Evolutionary conservation across 352 stramenopile species (phyloP).

Genomic region (Pythium sukuiense): DNA sequence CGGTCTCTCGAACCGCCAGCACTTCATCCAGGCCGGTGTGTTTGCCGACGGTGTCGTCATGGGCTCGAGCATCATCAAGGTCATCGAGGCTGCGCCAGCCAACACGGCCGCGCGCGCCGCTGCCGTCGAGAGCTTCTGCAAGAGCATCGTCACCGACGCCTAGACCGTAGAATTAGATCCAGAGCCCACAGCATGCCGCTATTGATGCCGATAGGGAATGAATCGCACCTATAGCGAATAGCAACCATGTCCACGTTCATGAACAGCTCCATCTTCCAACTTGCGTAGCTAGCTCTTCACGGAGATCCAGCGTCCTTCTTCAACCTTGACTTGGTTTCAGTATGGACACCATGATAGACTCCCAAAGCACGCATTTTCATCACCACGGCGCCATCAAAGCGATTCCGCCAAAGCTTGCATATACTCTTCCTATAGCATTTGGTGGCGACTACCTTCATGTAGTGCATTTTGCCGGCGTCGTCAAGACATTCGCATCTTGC

Average conservation of each 20-base stretch:
- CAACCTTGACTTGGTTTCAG: not conserved
- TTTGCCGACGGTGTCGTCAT: conserved; percentile 92
- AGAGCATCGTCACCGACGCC: conserved; percentile 59
- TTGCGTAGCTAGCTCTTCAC: not conserved
- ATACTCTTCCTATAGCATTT: conserved; percentile 29
- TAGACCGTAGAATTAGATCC: conserved; percentile 17
- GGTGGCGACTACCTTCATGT: not conserved
- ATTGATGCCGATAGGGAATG: too few relatives aligned
- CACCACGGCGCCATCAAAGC: not conserved
- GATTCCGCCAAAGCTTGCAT: conserved; percentile 1
- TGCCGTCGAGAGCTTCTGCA: conserved; percentile 75
- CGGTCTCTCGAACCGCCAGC: conserved; percentile 93
- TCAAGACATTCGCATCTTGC: conserved; percentile 14
- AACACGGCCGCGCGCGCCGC: conserved; percentile 61
- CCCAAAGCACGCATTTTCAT: not conserved
- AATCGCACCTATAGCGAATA: not conserved
- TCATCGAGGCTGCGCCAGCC: conserved; percentile 70
- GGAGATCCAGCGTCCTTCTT: too few relatives aligned
- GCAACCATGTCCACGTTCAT: not conserved
- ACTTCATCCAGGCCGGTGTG: conserved; percentile 89
- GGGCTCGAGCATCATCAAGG: conserved; percentile 86
- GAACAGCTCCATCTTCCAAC: not conserved
- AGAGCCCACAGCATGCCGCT: not conserved
- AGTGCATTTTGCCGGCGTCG: conserved; percentile 32
- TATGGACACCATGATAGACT: not conserved